A percentile compares a stretch with the other conserved stretches of the same genome.
Evolutionary conservation across 163 green algal genomes (phyloP).

Genomic region (Trebouxia gelatinosa): DNA sequence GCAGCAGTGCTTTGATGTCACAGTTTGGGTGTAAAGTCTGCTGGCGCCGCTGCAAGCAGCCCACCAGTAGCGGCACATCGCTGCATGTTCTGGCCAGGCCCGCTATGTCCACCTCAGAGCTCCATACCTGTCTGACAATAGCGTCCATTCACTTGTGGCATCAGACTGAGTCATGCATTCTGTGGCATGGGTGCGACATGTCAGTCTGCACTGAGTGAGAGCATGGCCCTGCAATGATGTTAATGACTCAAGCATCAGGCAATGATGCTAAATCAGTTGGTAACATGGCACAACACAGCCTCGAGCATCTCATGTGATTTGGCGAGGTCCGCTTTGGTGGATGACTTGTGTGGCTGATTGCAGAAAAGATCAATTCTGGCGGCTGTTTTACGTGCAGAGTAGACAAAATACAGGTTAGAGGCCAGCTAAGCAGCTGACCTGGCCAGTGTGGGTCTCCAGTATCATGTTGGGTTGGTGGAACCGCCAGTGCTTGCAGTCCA

Average conservation of each 20-base stretch:
- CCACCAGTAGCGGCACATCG: constrained; percentile 7
- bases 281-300: not conserved
- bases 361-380: not conserved
- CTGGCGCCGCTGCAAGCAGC: constrained; percentile 28
- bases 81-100: not conserved
- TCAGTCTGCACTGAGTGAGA: not conserved
- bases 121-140: constrained; percentile 13
- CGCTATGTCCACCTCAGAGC: constrained; percentile 21
- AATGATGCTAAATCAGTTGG: not conserved
- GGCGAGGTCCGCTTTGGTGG: not conserved
- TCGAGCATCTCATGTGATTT: not conserved
- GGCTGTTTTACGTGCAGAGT: not conserved
- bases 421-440: not conserved
- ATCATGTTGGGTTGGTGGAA: constrained; percentile 1
- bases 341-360: not conserved
- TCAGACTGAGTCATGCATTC: not conserved
- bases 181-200: not conserved
- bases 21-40: not conserved
- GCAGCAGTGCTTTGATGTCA: not conserved
- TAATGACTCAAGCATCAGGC: no score
- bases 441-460: not conserved
- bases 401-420: not conserved
- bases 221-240: not conserved
- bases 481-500: not conserved
- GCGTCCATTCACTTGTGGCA: not conserved